Percentiles rank a stretch among this genome's conserved stretches.
Evolutionary conservation across 129 eudicot genomes (phyloP).

Genomic region (Artemisia annua): DNA sequence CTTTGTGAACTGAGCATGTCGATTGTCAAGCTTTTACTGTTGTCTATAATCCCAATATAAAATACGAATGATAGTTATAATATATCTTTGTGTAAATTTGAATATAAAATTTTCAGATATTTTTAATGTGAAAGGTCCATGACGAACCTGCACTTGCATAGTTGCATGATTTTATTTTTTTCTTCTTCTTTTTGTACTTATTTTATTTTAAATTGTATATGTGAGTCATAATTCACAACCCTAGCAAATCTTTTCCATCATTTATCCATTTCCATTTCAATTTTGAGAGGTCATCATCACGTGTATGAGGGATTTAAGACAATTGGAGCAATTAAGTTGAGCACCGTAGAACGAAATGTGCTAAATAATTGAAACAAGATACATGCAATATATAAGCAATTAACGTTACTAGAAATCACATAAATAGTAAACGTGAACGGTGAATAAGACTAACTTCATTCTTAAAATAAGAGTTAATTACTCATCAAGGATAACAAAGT

Average conservation of each 20-base stretch:
- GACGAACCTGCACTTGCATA: no score
- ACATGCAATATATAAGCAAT: background rate
- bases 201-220: background rate
- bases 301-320: background rate
- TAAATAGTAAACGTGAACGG: background rate
- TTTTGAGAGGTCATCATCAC: conserved; percentile 2
- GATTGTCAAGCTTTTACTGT: no score
- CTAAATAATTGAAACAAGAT: background rate
- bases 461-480: conserved; percentile 1
- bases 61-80: no score
- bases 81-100: no score
- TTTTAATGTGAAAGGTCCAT: no score
- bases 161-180: no score
- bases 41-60: no score
- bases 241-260: background rate
- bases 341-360: background rate
- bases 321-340: background rate
- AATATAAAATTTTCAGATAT: no score
- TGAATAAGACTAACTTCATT: background rate
- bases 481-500: conserved; percentile 21
- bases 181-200: no score
- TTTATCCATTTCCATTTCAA: background rate
- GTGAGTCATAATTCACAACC: background rate
- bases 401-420: background rate
- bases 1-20: no score